A percentile compares a stretch with the other conserved stretches of the same genome.
Evolutionary conservation across 768 basidiomycete genomes (phyloP).

Genomic region (Leccinum ochraceum): DNA sequence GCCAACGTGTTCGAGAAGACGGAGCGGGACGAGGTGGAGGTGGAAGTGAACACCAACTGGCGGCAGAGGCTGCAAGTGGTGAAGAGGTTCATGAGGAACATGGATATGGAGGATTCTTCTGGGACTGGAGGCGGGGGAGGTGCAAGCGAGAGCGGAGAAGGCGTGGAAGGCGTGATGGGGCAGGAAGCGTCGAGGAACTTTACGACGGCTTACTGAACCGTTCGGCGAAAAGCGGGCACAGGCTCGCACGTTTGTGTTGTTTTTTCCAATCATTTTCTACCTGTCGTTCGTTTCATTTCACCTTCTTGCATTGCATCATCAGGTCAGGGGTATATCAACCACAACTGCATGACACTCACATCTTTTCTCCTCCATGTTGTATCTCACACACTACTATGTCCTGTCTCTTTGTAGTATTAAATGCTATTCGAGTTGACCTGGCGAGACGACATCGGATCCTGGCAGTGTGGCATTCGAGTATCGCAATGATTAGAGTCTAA

Average conservation of each 20-base stretch:
- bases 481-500: constrained; percentile 56
- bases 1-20: constrained; percentile 81
- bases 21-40: constrained; percentile 62
- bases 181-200: constrained; percentile 60
- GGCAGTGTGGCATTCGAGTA: constrained; percentile 87
- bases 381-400: constrained; percentile 8
- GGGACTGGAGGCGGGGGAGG: constrained; percentile 27
- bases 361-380: constrained; percentile 9
- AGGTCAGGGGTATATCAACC: constrained; percentile 10
- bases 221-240: constrained; percentile 8
- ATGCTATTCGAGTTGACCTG: background rate
- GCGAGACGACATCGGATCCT: constrained; percentile 64
- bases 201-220: constrained; percentile 48
- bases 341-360: constrained; percentile 10
- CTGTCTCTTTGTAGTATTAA: constrained; percentile 9
- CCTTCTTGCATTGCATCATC: constrained; percentile 11
- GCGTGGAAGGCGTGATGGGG: constrained; percentile 47
- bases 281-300: constrained; percentile 22
- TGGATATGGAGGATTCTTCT: constrained; percentile 25
- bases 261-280: background rate
- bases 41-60: constrained; percentile 91
- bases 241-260: background rate
- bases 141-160: constrained; percentile 13
- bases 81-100: constrained; percentile 53
- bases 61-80: constrained; percentile 77